Evolutionary conservation across 2,329 filamentous ascomycete species (phyloP).

Genomic region (Beauveria australis): DNA sequence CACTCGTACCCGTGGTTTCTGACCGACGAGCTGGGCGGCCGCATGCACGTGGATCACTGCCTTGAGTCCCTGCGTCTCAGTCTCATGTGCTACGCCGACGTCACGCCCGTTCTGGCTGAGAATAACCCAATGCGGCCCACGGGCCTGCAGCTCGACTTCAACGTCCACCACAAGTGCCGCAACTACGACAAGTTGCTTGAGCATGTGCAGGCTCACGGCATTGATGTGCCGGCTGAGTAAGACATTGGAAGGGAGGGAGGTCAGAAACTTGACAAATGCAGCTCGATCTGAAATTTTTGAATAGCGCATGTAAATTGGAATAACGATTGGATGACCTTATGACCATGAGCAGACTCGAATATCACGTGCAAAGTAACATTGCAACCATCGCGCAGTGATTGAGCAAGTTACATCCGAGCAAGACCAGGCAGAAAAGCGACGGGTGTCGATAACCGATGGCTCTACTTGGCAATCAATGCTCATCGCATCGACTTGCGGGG

Average conservation of each 20-base stretch:
- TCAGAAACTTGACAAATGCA: background rate
- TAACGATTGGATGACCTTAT: background rate
- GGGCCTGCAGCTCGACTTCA: constrained; percentile 11
- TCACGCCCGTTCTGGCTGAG: constrained; percentile 12
- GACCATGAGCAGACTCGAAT: background rate
- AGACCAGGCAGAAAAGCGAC: background rate
- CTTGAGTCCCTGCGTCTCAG: constrained; percentile 14
- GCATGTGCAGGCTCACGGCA: constrained; percentile 9
- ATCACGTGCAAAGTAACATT: background rate
- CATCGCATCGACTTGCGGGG: background rate
- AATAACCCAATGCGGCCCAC: background rate
- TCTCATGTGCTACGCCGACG: constrained; percentile 15
- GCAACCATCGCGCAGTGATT: background rate
- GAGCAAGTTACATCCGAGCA: background rate
- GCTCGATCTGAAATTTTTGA: background rate
- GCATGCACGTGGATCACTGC: constrained; percentile 15
- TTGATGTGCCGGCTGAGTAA: constrained; percentile 4
- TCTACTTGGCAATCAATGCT: background rate
- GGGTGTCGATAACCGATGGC: background rate
- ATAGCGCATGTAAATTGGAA: constrained; percentile 1
- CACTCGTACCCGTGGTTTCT: constrained; percentile 10
- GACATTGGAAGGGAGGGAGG: too few species aligned
- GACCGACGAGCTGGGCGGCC: constrained; percentile 10
- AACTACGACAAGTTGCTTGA: constrained; percentile 13
- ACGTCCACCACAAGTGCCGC: constrained; percentile 15